Conservation (phyloP, 768 basidiomycete species). For the Panus rudis region DNA sequence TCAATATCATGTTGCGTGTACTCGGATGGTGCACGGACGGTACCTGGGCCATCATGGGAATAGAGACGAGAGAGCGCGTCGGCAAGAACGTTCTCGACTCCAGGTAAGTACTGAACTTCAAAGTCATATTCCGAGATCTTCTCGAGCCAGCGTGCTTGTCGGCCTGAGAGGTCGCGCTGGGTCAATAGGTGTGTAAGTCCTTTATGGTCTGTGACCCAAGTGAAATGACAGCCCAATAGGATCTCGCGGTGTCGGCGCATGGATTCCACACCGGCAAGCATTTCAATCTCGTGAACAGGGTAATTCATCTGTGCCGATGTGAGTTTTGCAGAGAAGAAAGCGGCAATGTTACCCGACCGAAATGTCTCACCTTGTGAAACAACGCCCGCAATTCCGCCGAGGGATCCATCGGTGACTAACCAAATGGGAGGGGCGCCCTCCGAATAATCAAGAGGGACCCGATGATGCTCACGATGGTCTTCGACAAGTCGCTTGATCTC, state of each 20-base stretch:
- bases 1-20: slow-evolving; percentile 7
- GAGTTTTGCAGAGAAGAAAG: slow-evolving; percentile 25
- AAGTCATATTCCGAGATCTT: slow-evolving; percentile 23
- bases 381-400: slow-evolving; percentile 13
- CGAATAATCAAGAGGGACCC: slow-evolving; percentile 18
- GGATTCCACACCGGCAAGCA: slow-evolving; percentile 28
- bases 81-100: slow-evolving; percentile 18
- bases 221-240: slow-evolving; percentile 19
- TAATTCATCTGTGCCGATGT: slow-evolving; percentile 24
- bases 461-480: slow-evolving; percentile 2
- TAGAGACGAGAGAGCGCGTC: slow-evolving; percentile 18
- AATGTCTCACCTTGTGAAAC: slow-evolving; percentile 18
- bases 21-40: slow-evolving; percentile 10
- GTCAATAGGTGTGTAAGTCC: slow-evolving; percentile 14
- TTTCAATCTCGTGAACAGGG: slow-evolving; percentile 32
- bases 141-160: slow-evolving; percentile 24
- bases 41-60: slow-evolving; percentile 10
- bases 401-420: slow-evolving; percentile 18
- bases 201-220: slow-evolving; percentile 22
- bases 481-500: slow-evolving; percentile 4
- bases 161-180: slow-evolving; percentile 16
- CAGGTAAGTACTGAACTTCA: slow-evolving; percentile 21
- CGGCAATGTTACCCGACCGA: slow-evolving; percentile 9
- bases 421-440: slow-evolving; percentile 13
- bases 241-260: slow-evolving; percentile 25